These are phyloP conservation scores for Dissophora globulifera DNA, from an alignment of 192 early-diverging fungal genomes.

Conservation along the genomic window DNA sequence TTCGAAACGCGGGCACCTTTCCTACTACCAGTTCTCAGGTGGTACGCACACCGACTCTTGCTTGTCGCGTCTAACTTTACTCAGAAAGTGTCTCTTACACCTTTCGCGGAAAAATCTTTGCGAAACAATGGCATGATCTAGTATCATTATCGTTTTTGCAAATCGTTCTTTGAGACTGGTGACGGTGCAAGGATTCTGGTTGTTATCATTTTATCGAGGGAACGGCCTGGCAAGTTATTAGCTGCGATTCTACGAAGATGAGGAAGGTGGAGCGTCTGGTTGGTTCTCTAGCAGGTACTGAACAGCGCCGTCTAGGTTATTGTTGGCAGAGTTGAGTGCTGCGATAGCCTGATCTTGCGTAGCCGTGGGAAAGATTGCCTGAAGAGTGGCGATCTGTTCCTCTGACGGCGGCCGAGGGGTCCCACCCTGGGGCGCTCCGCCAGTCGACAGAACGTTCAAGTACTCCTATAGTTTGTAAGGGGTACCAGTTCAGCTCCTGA, in stretches of 20 bases:
- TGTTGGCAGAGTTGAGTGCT: constrained; percentile 65
- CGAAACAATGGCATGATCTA: no score
- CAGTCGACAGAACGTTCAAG: constrained; percentile 50
- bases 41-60: no score
- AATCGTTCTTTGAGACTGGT: no score
- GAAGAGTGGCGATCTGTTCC: constrained; percentile 60
- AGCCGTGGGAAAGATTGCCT: constrained; percentile 66
- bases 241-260: neutral
- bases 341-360: constrained; percentile 59
- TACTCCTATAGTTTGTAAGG: constrained; percentile 24
- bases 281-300: constrained; percentile 56
- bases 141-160: no score
- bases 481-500: neutral
- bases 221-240: neutral
- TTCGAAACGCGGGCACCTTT: no score
- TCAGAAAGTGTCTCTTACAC: no score
- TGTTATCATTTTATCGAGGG: neutral
- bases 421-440: constrained; percentile 29
- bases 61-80: no score
- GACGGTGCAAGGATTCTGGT: no score
- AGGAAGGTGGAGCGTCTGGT: constrained; percentile 7
- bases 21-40: no score
- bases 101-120: no score
- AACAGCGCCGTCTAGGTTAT: constrained; percentile 68
- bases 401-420: constrained; percentile 51